Percentiles rank a stretch among this genome's conserved stretches.
phyloP scores from a whole-genome alignment of 345 rosid genomes.

The Euphorbia tirucalli region DNA sequence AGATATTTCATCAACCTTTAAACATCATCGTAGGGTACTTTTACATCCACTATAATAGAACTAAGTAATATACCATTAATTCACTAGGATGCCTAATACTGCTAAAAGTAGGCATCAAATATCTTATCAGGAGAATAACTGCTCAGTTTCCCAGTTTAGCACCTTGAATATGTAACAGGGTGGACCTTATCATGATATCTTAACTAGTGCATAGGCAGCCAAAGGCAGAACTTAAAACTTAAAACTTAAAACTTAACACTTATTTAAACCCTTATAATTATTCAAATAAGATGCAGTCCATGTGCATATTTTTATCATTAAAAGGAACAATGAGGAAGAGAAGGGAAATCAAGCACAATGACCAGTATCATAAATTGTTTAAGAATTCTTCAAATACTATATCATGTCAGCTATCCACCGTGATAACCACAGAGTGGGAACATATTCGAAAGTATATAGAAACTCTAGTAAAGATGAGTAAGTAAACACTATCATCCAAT shows the following conservation, averaged over 20 bases:
- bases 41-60: not conserved
- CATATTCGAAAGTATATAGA: not conserved
- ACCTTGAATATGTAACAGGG: not conserved
- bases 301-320: constrained; percentile 2
- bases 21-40: not conserved
- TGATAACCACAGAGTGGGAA: not conserved
- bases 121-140: not conserved
- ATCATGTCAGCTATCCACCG: not conserved
- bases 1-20: not conserved
- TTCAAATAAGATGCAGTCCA: not conserved
- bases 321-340: not conserved
- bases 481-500: constrained; percentile 3
- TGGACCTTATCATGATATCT: not conserved
- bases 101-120: not conserved
- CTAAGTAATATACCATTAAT: not conserved
- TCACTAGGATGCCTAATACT: not conserved
- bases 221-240: not conserved
- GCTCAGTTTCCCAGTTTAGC: not conserved
- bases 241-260: not conserved
- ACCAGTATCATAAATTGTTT: not conserved
- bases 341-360: not conserved
- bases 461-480: not conserved
- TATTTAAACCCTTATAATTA: not conserved
- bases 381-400: not conserved
- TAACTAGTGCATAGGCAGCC: not conserved